A percentile compares a stretch with the other conserved stretches of the same genome.
phyloP scores from a whole-genome alignment of 208 protist species.

The Wallacemonas sp. region DNA sequence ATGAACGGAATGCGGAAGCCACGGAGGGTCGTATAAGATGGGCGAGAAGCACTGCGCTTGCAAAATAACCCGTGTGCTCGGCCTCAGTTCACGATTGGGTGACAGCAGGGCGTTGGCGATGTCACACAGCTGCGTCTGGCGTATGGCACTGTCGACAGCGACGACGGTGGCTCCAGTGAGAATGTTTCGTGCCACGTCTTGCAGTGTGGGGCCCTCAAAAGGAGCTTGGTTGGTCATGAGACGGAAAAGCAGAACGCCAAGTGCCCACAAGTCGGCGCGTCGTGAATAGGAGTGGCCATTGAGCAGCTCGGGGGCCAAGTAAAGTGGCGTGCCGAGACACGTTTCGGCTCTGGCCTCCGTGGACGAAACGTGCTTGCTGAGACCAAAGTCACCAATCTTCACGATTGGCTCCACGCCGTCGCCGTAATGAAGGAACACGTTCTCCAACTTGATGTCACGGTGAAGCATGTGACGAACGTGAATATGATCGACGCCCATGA shows the following conservation, averaged over 20 bases:
- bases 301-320: constrained; percentile 60
- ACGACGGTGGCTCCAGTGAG: background rate
- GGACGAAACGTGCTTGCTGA: constrained; percentile 27
- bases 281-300: constrained; percentile 53
- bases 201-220: constrained; percentile 25
- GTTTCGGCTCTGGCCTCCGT: constrained; percentile 32
- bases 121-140: constrained; percentile 37
- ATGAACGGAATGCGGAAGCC: constrained; percentile 16
- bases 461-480: constrained; percentile 63
- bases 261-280: constrained; percentile 76
- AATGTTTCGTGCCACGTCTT: constrained; percentile 20
- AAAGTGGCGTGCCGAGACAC: constrained; percentile 55
- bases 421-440: constrained; percentile 47
- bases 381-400: constrained; percentile 81
- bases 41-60: constrained; percentile 28
- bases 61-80: constrained; percentile 42
- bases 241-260: constrained; percentile 65
- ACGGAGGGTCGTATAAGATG: constrained; percentile 33
- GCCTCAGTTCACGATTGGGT: constrained; percentile 43
- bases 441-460: constrained; percentile 60
- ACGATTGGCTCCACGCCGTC: constrained; percentile 20
- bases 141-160: no score
- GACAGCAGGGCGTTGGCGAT: constrained; percentile 62
- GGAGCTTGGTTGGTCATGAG: constrained; percentile 61
- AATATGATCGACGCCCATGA: constrained; percentile 72